Base-by-base conservation (phyloP, 2,329 filamentous ascomycete species). In the Amauroascus niger region DNA sequence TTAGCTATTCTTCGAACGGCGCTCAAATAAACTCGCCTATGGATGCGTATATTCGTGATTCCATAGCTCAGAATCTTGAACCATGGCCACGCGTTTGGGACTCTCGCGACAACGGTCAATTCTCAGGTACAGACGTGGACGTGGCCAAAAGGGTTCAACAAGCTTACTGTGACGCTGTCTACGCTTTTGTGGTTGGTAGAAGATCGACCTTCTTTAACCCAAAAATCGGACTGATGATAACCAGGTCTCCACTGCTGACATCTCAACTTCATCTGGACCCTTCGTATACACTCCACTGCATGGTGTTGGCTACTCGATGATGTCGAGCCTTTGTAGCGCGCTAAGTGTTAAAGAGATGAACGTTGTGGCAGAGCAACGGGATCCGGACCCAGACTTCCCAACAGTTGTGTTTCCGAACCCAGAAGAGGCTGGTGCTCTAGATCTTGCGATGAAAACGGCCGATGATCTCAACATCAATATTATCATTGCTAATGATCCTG, bases 331-430 rank as follows among this genome's bases (percentile, higher is more conserved):
- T n/a, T 68, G 68, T 48, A 59, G 61, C 18, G 62, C 64, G 20
- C 55, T 70, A 32, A 65, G 63, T 2, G 65, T 71, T 22, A 58
- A 61, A 9, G 58, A 67, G 33, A 69, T 71, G 51, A 63, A 60
- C 5, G 59, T 65, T 46, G 71, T 72, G 45, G 53, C 61, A 56
- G 66, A 70, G 41, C 79, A 83, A 64, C 73, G 75, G 32, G 61
- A 76, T n/a, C 80, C 81, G 5, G 74, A 84, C 61, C 79, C 81
- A 0, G 74, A 82, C 53, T 84, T 84, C 53, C 78, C 80, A 0
- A 84, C 81, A 0, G 79, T 84, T 13, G 74, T 75, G 24, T 84
- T 83, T 57, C 81, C 81, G 0, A 84, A 84, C 59, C 81, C 81
- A 0, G 81, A 84, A 63, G 81, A 84, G 61, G 76, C 76, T 54